These are phyloP conservation scores for Solanum hybrid DNA, from an alignment of 305 asterid genomes.

Conservation along the genomic window DNA sequence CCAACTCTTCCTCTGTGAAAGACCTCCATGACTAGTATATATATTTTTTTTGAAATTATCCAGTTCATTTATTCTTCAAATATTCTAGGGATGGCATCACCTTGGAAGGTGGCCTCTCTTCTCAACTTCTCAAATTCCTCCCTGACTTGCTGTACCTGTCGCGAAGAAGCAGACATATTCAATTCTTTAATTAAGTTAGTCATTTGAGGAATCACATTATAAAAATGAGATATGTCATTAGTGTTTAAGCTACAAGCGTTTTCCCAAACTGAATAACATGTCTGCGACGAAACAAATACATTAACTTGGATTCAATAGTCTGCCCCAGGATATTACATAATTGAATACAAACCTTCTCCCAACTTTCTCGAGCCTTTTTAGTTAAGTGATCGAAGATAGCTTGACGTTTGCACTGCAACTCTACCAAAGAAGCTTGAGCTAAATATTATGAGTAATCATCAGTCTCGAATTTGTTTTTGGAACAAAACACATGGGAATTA, in stretches of 20 bases:
- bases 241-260: neutral
- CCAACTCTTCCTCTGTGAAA: neutral
- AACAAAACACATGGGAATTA: neutral
- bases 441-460: neutral
- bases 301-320: neutral
- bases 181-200: neutral
- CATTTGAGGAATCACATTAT: neutral
- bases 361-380: neutral
- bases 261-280: neutral
- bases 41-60: neutral
- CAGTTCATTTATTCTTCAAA: neutral
- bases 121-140: neutral
- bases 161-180: neutral
- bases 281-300: neutral
- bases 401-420: neutral
- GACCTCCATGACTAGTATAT: neutral
- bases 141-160: neutral
- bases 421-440: neutral
- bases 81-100: neutral
- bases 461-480: neutral
- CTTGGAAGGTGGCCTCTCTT: neutral
- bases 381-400: neutral
- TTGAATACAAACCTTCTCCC: neutral
- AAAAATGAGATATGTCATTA: neutral
- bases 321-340: neutral